A percentile compares a stretch with the other conserved stretches of the same genome.
Conservation (phyloP, 257 asterid genomes). For the Echites panduratus region DNA sequence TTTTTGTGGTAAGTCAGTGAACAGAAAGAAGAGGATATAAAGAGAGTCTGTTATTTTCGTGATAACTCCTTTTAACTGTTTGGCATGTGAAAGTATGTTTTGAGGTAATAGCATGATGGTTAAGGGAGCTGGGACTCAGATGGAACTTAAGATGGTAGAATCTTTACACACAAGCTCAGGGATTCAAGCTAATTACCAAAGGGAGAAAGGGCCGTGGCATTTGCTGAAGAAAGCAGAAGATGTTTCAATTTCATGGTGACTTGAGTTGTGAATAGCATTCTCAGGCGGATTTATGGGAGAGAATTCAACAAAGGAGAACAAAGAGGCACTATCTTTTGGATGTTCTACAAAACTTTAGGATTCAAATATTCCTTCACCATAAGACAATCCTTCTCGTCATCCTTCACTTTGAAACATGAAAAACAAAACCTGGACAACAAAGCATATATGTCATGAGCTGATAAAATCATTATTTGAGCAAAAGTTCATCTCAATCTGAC, state of each 20-base stretch:
- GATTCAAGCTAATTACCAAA: no score
- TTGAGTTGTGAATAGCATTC: no score
- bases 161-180: neutral
- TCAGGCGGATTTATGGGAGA: neutral
- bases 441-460: neutral
- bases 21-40: neutral
- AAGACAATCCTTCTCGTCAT: neutral
- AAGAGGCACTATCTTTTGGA: neutral
- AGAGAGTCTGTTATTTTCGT: neutral
- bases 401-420: neutral
- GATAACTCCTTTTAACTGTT: neutral
- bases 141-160: no score
- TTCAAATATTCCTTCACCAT: neutral
- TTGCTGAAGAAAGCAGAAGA: no score
- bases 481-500: neutral
- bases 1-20: neutral
- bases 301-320: neutral
- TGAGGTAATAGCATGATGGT: neutral
- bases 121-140: neutral
- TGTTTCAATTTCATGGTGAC: neutral
- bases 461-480: no score
- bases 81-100: neutral
- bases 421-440: neutral
- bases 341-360: neutral
- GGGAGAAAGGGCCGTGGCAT: no score